Evolutionary conservation across 805 yeast genomes (phyloP), one percentile per base, ranked within the genome.

Genomic region (Suhomyces sp.): DNA sequence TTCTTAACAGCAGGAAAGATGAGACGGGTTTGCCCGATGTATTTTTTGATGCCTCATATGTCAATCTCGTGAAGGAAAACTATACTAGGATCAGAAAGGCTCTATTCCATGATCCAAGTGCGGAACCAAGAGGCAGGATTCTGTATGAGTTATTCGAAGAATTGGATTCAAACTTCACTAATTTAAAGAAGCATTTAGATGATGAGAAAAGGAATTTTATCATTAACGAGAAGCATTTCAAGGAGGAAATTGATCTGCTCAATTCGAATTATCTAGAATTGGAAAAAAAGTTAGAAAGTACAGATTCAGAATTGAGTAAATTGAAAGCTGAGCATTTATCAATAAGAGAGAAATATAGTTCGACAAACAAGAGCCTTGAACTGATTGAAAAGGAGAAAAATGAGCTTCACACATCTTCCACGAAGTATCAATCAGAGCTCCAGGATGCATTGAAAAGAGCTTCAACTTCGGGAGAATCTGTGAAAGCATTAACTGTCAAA

Each of bases 1-100:
- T 20, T 3, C 63, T 67, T 16, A 64, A 68, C 12, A 76, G 81
- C 2, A 67, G 68, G 4, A 72, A 75, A 43, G 96, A 88, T 53
- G 81, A 79, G 2, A 79, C 95, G 1, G 98, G 98, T 1, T 70
- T 91, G 26, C 98, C 98, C 0, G 77, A 79, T 39, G 83, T 91
- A 1, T 88, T 74, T 49, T 83, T 93, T 51, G 82, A 81, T 39
- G 54, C 74, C 0, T 60, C 70, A 2, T 87, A 87, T 53, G 79
- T 85, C 3, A 65, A 63, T 3, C 62, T 88, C 33, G 63, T 93
- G 27, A 79, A 79, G 42, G 93, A 83, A 2, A 83, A 87, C 48
- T 77, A 73, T 42, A 46, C 60, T 6, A 70, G 96, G 39, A 76
- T 93, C 18, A 74, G 74, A 42, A 72, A 79, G 28, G 81, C 95